These are phyloP conservation scores for Vaccinium corymbosum DNA, from an alignment of 148 eudicot species.

Conservation along the genomic window DNA sequence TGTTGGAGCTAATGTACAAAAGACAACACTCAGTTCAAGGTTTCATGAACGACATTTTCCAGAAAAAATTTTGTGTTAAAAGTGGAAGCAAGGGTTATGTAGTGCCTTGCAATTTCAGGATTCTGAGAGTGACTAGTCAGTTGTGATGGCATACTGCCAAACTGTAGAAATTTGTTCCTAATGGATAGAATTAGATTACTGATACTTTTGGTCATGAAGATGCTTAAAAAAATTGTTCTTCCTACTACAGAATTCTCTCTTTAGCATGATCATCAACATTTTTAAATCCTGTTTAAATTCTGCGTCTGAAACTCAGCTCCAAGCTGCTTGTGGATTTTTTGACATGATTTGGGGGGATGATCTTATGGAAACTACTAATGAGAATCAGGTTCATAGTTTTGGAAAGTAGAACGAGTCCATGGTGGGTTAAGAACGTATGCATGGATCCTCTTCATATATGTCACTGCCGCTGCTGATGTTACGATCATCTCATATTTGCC, in stretches of 20 bases:
- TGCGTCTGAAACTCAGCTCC: neutral
- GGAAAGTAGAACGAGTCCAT: neutral
- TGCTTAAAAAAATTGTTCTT: neutral
- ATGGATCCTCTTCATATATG: neutral
- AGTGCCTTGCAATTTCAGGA: neutral
- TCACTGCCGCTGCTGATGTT: neutral
- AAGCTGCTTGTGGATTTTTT: neutral
- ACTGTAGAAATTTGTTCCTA: neutral
- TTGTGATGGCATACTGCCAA: neutral
- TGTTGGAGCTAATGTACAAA: constrained; percentile 2
- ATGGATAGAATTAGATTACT: neutral
- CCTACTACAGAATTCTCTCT: neutral
- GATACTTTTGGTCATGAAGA: neutral
- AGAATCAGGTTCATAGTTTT: neutral
- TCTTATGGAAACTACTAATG: neutral
- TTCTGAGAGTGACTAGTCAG: constrained; percentile 6
- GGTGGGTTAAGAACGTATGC: neutral
- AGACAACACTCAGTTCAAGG: neutral
- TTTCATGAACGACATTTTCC: neutral
- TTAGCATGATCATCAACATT: neutral
- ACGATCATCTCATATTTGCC: neutral
- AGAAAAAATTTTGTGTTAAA: neutral
- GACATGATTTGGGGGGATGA: neutral
- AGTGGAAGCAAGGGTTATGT: neutral
- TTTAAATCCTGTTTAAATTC: neutral